Percentiles rank a stretch among this genome's conserved stretches.
These are phyloP conservation scores for Lycium ferocissimum DNA, from an alignment of 257 asterid genomes.

Conservation along the genomic window DNA sequence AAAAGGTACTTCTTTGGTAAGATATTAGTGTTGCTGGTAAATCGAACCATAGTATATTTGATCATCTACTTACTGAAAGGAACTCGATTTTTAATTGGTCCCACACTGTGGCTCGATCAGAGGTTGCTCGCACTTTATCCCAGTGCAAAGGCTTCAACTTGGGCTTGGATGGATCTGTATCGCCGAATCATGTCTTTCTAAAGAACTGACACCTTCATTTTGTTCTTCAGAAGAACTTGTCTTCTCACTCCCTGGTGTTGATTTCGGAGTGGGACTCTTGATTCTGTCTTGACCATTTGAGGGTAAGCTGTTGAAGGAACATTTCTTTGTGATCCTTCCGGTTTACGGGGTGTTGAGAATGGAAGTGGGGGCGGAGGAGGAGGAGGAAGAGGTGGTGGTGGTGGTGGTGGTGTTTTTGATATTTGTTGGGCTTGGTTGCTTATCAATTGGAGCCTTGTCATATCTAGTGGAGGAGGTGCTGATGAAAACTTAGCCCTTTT, in stretches of 20 bases:
- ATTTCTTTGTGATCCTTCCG: conserved; percentile 34
- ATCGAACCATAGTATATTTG: conserved; percentile 11
- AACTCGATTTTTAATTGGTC: conserved; percentile 90
- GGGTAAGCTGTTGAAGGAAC: conserved; percentile 43
- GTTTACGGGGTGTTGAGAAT: conserved; percentile 46
- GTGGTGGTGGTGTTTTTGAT: conserved; percentile 51
- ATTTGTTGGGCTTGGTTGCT: conserved; percentile 53
- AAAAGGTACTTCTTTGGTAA: conserved; percentile 23
- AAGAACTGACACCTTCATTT: conserved; percentile 40
- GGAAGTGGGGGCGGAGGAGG: conserved; percentile 56
- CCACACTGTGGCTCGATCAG: conserved; percentile 94
- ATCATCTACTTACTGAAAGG: conserved; percentile 83
- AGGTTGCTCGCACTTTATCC: conserved; percentile 98
- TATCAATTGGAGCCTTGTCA: conserved; percentile 64
- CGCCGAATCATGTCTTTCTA: conserved; percentile 53
- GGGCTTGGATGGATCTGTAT: conserved; percentile 69
- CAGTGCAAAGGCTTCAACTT: conserved; percentile 93
- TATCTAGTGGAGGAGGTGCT: conserved; percentile 91
- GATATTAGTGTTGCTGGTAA: conserved; percentile 1
- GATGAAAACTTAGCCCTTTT: conserved; percentile 70
- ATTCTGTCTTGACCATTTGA: conserved; percentile 42
- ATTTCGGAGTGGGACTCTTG: conserved; percentile 48
- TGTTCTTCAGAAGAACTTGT: conserved; percentile 41
- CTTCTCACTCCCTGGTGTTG: conserved; percentile 44
- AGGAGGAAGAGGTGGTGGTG: conserved; percentile 38